Percentiles rank a stretch among this genome's conserved stretches.
Evolutionary conservation across 495 filamentous ascomycete genomes (phyloP).

Genomic region (Acidiella bohemica): DNA sequence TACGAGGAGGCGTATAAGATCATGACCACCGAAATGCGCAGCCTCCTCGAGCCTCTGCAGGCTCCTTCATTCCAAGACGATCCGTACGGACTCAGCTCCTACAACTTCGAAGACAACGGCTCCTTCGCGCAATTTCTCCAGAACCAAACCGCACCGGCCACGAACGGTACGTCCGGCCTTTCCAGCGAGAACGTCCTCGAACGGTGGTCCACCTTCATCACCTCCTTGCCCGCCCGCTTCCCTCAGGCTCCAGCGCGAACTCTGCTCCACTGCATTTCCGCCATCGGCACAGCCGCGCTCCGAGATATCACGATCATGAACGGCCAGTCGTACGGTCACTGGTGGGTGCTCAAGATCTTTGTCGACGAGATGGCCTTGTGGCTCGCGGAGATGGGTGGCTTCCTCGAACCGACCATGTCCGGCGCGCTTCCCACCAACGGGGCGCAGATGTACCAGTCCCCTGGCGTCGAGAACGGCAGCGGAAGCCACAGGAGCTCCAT

Average conservation of each 20-base stretch:
- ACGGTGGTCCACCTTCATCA: conserved; percentile 71
- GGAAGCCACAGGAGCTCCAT: conserved; percentile 6
- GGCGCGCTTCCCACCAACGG: background rate
- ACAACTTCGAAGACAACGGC: conserved; percentile 31
- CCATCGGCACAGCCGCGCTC: conserved; percentile 53
- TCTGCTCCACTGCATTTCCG: conserved; percentile 55
- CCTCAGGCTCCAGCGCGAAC: conserved; percentile 51
- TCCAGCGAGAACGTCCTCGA: conserved; percentile 51
- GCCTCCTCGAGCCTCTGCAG: conserved; percentile 51
- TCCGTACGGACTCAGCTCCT: conserved; percentile 18
- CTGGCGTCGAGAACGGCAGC: conserved; percentile 2
- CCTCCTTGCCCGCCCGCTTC: conserved; percentile 60
- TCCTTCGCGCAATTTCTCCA: conserved; percentile 31
- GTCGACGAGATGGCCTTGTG: conserved; percentile 91
- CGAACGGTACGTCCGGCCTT: conserved; percentile 15
- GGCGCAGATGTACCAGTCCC: conserved; percentile 10
- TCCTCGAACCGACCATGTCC: conserved; percentile 44
- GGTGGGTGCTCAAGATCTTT: conserved; percentile 98
- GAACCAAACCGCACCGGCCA: conserved; percentile 20
- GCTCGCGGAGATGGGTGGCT: conserved; percentile 84
- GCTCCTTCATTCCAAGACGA: conserved; percentile 42
- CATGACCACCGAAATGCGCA: conserved; percentile 58
- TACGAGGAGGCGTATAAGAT: conserved; percentile 56
- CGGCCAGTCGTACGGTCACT: conserved; percentile 77
- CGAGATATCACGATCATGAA: conserved; percentile 70